Base-by-base conservation (phyloP, 192 early-diverging fungal species). In the Mortierella claussenii region DNA sequence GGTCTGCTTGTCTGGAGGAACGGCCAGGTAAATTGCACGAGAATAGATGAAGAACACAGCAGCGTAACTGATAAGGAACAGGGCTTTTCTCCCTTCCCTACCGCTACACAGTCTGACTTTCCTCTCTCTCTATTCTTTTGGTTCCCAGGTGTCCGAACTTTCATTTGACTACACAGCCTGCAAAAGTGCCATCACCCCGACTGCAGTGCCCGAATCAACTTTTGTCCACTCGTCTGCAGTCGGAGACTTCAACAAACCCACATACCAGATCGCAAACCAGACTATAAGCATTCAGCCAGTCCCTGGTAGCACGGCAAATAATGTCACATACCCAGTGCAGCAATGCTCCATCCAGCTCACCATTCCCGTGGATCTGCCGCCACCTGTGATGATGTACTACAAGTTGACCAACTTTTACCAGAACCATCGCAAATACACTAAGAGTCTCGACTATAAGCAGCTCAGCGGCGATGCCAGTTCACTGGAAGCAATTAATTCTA, bases 381-480 rank as follows among this genome's bases (percentile, higher is more conserved):
- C 89, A 1, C 93, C 92, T 1, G 92, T 99, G 45, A 97, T 91
- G 65, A 78, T 99, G 71, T 98, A 99, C 79, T 97, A 97, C 70
- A 83, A 93, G 50, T 82, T 99, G 65, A 97, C 96, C 5, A 94
- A 96, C 84, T 99, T 99, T 81, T 99, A 96, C 82, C 98, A 99
- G 83, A 99, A 99, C 83, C 96, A 99, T 65, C 89, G 98, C 45
- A 89, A 90, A 63, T 99, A 99, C 66, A 93, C 97, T 30, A 95
- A 96, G 79, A 92, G 90, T 69, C 91, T 94, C 76, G 90, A 93
- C 68, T 81, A 88, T 31, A 89, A 90, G 54, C 97, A 99, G 69
- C 88, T 98, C 15, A 76, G 81, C 28, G 96, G 96, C 34, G 83
- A 86, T 31, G 58, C 59, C 10, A 71, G 89, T 23, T 31, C 66